These are phyloP conservation scores for Mortierella hygrophila DNA, from an alignment of 192 early-diverging fungal genomes.

Conservation along the genomic window DNA sequence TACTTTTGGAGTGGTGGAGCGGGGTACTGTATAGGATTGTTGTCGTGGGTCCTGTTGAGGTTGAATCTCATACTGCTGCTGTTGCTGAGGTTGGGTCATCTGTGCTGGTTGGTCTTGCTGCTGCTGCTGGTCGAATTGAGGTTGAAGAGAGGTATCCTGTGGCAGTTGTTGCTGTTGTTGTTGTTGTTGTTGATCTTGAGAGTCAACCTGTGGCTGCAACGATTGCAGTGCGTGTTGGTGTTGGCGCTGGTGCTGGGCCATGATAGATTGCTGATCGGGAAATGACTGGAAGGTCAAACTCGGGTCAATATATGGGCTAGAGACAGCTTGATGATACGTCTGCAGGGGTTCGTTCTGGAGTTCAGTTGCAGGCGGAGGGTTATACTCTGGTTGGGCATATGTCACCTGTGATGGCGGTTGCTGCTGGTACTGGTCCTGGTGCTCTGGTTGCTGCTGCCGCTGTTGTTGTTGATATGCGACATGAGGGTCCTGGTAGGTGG, in stretches of 20 bases:
- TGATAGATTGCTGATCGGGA: neutral
- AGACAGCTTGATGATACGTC: constrained; percentile 2
- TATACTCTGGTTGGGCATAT: neutral
- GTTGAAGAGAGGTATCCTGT: neutral
- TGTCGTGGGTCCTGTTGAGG: neutral
- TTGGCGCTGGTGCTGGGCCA: neutral
- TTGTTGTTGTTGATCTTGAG: neutral
- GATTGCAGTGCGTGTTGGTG: neutral
- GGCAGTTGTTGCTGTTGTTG: neutral
- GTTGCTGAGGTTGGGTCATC: constrained; percentile 1
- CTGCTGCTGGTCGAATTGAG: constrained; percentile 8
- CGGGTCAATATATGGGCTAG: neutral
- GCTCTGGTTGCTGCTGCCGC: neutral
- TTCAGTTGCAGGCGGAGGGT: neutral
- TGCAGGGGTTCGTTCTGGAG: neutral
- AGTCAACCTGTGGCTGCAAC: neutral
- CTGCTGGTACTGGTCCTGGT: neutral
- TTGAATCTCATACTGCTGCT: neutral
- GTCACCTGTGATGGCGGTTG: neutral
- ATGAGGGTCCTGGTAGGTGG: neutral
- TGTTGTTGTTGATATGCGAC: neutral
- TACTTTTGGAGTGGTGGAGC: neutral
- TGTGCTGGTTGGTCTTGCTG: constrained; percentile 1
- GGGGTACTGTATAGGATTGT: neutral
- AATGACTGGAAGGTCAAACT: neutral